Evolutionary conservation across 2,329 filamentous ascomycete species (phyloP).

Genomic region (Lecanicillium sp.): DNA sequence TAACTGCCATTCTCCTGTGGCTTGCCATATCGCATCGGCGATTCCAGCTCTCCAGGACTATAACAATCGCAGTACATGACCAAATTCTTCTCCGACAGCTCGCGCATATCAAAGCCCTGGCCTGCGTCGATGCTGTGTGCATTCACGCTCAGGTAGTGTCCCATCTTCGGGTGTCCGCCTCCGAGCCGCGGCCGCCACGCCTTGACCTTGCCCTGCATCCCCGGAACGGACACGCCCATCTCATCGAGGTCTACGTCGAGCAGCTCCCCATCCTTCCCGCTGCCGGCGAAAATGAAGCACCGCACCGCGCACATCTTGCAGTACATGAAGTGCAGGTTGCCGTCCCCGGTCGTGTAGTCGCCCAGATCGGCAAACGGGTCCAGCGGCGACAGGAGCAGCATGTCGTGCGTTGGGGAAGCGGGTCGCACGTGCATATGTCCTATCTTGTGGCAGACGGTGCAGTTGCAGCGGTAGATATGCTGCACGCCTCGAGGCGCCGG

Average conservation of each 20-base stretch:
- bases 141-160: constrained; percentile 2
- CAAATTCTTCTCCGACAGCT: not conserved
- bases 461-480: constrained; percentile 7
- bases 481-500: constrained; percentile 2
- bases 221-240: not conserved
- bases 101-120: constrained; percentile 1
- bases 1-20: not conserved
- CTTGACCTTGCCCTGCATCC: not conserved
- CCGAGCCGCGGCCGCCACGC: not conserved
- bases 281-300: constrained; percentile 3
- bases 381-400: not conserved
- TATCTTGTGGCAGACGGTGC: constrained; percentile 6
- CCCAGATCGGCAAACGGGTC: constrained; percentile 1
- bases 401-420: constrained; percentile 1
- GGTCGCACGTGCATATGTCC: constrained; percentile 5
- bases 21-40: not conserved
- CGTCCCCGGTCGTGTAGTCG: not conserved
- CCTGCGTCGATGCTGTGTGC: not conserved
- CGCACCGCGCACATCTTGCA: constrained; percentile 5
- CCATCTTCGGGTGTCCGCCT: constrained; percentile 1
- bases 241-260: not conserved
- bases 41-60: constrained; percentile 1
- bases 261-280: not conserved
- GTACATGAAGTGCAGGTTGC: constrained; percentile 4
- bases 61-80: constrained; percentile 3